phyloP scores from a whole-genome alignment of 805 yeast genomes.

The Metschnikowia reukaufii region DNA sequence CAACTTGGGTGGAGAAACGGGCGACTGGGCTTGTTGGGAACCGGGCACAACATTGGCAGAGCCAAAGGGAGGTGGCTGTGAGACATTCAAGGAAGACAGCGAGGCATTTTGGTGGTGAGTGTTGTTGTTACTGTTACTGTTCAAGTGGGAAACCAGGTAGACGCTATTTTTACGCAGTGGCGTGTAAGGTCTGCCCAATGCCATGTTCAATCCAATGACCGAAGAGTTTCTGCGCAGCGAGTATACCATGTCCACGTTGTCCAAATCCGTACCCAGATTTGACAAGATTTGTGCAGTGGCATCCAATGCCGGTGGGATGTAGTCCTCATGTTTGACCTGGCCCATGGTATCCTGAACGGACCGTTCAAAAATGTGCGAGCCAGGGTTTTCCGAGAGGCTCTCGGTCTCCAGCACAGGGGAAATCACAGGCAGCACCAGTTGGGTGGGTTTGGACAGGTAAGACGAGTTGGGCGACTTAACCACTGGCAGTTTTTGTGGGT shows the following conservation, averaged over 20 bases:
- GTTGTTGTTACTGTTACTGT: slow-evolving; percentile 11
- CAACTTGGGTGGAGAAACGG: slow-evolving; percentile 42
- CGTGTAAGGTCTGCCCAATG: slow-evolving; percentile 43
- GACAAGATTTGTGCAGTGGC: slow-evolving; percentile 67
- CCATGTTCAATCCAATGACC: slow-evolving; percentile 48
- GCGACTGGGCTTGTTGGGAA: slow-evolving; percentile 24
- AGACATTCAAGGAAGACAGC: slow-evolving; percentile 12
- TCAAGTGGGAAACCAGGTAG: slow-evolving; percentile 18
- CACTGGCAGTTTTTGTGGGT: slow-evolving; percentile 5
- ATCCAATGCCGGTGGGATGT: slow-evolving; percentile 79
- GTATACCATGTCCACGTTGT: slow-evolving; percentile 69
- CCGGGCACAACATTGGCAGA: slow-evolving; percentile 3
- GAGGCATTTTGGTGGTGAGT: slow-evolving; percentile 2
- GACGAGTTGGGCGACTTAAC: slow-evolving; percentile 8
- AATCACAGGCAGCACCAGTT: slow-evolving; percentile 15
- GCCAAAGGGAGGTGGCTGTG: slow-evolving; percentile 8
- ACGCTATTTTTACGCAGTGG: slow-evolving; percentile 40
- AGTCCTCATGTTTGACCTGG: slow-evolving; percentile 53
- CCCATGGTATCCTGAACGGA: slow-evolving; percentile 39
- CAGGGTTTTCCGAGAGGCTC: slow-evolving; percentile 21
- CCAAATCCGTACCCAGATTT: slow-evolving; percentile 60
- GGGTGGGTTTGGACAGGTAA: slow-evolving; percentile 3
- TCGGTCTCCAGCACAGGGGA: slow-evolving; percentile 18
- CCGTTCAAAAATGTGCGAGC: slow-evolving; percentile 39
- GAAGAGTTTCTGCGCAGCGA: slow-evolving; percentile 56